Evolutionary conservation across 331 rosid genomes (phyloP), one percentile per base, ranked within the genome.

Genomic region (Pyracantha coccinea): DNA sequence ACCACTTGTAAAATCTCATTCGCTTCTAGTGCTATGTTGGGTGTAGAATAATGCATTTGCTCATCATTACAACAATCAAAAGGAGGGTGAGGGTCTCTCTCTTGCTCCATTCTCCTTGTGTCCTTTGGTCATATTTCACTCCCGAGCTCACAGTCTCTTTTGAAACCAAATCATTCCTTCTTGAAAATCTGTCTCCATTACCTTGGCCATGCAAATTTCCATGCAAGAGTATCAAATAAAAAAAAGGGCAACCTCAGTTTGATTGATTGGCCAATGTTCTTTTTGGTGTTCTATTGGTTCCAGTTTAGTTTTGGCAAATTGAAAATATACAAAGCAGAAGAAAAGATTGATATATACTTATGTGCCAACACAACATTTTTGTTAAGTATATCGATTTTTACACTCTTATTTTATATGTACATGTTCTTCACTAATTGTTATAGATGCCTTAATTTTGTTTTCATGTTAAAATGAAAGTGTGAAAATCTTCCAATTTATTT

Each of bases 161-260:
- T 71, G 65, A 84, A 69, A 78, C 84, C 82, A 78, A 83, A 92
- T 92, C 86, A 92, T 90, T 67, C 53, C 33, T 75, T 68, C 86
- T 83, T 69, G 97, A 92, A 82, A 84, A 88, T 86, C 91, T 92
- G 97, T 90, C 97, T 82, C 89, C 89, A 81, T 70, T 82, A 86
- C 82, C 82, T 81, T 50, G 79, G 69, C 81, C 91, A 86, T 78
- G 87, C 96, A 85, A 83, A 85, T 82, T 86, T 85, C 84, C 93
- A 88, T 90, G 96, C 91, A 88, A 85, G 77, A 35, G 24, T 28
- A 21, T 23, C 72, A 71, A 75, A 75, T 65, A 20, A 41, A 33
- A 32, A 47, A 68, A 44, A 54, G 66, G 35, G 41, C 32, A 24
- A 24, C 17, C 20, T 31, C 47, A 5, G 33, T 57, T 24, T 66